These are phyloP conservation scores for Gastrodia elata DNA, from an alignment of 106 monocot species.

Conservation along the genomic window DNA sequence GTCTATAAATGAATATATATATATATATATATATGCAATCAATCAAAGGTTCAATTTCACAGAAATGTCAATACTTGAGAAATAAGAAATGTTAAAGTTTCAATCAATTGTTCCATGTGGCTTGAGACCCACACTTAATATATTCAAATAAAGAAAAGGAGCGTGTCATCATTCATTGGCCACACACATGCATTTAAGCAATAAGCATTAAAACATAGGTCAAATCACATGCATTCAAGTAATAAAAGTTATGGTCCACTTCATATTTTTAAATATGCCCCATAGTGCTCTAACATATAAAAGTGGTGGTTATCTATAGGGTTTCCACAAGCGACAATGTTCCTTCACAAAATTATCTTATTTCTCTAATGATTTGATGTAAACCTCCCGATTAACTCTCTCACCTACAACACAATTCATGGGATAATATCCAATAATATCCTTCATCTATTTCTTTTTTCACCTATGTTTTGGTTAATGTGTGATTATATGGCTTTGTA, in stretches of 20 bases:
- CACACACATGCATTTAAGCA: neutral
- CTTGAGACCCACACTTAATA: neutral
- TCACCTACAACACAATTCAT: too few relatives aligned
- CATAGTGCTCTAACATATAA: too few relatives aligned
- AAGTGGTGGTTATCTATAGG: too few relatives aligned
- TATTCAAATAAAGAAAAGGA: conserved; percentile 2
- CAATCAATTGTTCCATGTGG: neutral
- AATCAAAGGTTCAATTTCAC: neutral
- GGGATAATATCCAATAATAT: too few relatives aligned
- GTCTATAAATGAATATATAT: neutral
- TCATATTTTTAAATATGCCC: neutral
- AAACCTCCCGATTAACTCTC: too few relatives aligned
- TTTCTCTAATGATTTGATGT: too few relatives aligned
- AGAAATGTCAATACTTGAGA: neutral
- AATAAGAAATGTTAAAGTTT: neutral
- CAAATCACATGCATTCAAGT: neutral
- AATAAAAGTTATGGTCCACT: neutral
- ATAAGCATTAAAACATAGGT: neutral
- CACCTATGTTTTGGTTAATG: too few relatives aligned
- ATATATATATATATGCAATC: neutral
- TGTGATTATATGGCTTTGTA: too few relatives aligned
- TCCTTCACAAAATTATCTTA: too few relatives aligned
- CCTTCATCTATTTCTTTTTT: too few relatives aligned
- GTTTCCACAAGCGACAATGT: too few relatives aligned
- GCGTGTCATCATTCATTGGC: neutral